These are phyloP conservation scores for Malassezia yamatoensis DNA, from an alignment of 1,284 basidiomycete species.

Conservation along the genomic window DNA sequence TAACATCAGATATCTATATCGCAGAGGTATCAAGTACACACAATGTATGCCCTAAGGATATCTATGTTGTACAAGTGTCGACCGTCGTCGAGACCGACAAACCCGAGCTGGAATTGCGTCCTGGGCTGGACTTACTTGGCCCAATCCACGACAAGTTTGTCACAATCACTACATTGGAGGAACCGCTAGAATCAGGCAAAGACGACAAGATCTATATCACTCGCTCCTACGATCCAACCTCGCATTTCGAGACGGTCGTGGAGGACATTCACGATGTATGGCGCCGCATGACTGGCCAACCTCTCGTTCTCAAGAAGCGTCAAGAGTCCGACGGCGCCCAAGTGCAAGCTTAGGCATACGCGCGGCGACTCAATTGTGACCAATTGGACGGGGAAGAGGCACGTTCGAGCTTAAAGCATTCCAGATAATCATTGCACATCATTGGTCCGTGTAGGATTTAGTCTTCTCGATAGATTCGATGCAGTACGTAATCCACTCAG, in stretches of 20 bases:
- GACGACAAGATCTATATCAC: conserved; percentile 90
- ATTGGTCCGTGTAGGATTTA: too few species aligned
- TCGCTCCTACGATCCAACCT: conserved; percentile 93
- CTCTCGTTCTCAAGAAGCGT: conserved; percentile 44
- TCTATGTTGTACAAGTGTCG: conserved; percentile 94
- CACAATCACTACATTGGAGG: conserved; percentile 75
- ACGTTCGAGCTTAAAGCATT: too few species aligned
- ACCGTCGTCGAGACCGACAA: conserved; percentile 92
- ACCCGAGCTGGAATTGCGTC: conserved; percentile 82
- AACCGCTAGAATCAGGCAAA: conserved; percentile 68
- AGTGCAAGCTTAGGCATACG: conserved; percentile 28
- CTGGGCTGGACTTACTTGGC: conserved; percentile 84
- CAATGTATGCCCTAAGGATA: conserved; percentile 88
- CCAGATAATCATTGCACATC: too few species aligned
- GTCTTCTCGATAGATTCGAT: too few species aligned
- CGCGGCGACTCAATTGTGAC: not conserved
- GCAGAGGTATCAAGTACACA: conserved; percentile 93
- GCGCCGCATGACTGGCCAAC: conserved; percentile 41
- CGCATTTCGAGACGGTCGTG: conserved; percentile 83
- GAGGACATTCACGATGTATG: conserved; percentile 47
- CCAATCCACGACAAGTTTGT: conserved; percentile 96
- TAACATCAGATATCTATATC: conserved; percentile 83
- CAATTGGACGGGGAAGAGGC: not conserved
- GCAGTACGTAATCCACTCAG: too few species aligned
- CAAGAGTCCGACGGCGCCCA: conserved; percentile 42